Percentiles rank a stretch among this genome's conserved stretches.
Evolutionary conservation across 345 rosid genomes (phyloP).

Genomic region (Turritis glabra): DNA sequence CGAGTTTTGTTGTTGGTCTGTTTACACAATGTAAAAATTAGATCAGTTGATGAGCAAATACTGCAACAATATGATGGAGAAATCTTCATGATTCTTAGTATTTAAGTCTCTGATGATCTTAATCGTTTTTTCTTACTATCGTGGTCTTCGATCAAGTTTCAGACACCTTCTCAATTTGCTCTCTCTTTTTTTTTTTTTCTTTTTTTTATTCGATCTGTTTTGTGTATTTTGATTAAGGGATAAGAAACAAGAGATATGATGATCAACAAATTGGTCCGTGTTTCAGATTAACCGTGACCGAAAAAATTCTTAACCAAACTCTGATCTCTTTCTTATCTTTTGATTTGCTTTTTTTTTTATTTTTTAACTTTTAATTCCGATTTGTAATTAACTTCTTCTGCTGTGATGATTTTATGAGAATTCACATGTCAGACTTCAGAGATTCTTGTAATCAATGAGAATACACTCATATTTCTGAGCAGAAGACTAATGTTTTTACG

Average conservation of each 20-base stretch:
- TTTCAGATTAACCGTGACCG: constrained; percentile 42
- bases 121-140: not conserved
- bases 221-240: not conserved
- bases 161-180: not conserved
- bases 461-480: constrained; percentile 38
- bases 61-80: constrained; percentile 46
- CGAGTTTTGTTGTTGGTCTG: not conserved
- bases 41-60: constrained; percentile 36
- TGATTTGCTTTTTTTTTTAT: no score
- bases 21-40: not conserved
- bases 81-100: constrained; percentile 37
- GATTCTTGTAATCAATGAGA: constrained; percentile 41
- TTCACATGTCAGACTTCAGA: constrained; percentile 46
- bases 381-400: not conserved
- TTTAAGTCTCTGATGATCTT: constrained; percentile 42
- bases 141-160: not conserved
- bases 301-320: constrained; percentile 33
- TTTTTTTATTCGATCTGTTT: not conserved
- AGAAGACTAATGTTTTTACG: not conserved
- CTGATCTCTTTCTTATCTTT: constrained; percentile 26
- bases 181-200: fast-evolving
- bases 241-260: constrained; percentile 25
- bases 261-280: constrained; percentile 43
- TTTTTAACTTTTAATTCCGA: fast-evolving
- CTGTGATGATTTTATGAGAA: constrained; percentile 35